Evolutionary conservation across 2,329 filamentous ascomycete genomes (phyloP).

Genomic region (Zalaria obscura): DNA sequence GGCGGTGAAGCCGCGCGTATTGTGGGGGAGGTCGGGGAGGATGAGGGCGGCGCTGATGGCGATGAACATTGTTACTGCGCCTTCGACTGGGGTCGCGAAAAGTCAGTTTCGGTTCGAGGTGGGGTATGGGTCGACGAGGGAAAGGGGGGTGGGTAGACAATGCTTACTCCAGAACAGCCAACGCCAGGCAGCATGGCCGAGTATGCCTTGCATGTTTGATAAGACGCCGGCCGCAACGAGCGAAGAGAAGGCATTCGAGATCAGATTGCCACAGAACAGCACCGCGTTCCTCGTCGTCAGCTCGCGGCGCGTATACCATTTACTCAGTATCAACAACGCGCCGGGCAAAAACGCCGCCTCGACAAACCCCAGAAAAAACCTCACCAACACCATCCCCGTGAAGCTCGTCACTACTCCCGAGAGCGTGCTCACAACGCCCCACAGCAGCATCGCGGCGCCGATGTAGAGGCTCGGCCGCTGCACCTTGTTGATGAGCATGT

Average conservation of each 20-base stretch:
- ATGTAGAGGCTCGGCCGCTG: slow-evolving; percentile 25
- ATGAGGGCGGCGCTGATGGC: slow-evolving; percentile 44
- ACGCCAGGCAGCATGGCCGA: slow-evolving; percentile 42
- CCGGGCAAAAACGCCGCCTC: slow-evolving; percentile 30
- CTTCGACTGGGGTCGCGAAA: slow-evolving; percentile 37
- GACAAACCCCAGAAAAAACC: slow-evolving; percentile 26
- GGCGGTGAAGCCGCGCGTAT: slow-evolving; percentile 19
- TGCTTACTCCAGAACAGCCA: slow-evolving; percentile 1
- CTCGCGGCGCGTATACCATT: slow-evolving; percentile 39
- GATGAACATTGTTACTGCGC: slow-evolving; percentile 47
- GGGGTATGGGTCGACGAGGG: no score
- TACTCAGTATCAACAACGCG: slow-evolving; percentile 27
- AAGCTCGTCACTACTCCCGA: slow-evolving; percentile 20
- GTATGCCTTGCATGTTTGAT: slow-evolving; percentile 43
- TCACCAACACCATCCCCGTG: slow-evolving; percentile 19
- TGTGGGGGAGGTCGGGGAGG: slow-evolving; percentile 27
- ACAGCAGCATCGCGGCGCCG: slow-evolving; percentile 21
- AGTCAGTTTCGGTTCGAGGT: no score
- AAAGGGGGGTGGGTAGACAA: no score
- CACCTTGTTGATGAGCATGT: slow-evolving; percentile 29
- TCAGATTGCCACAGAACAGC: slow-evolving; percentile 12
- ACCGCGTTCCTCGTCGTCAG: slow-evolving; percentile 12
- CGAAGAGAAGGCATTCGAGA: slow-evolving; percentile 55
- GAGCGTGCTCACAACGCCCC: slow-evolving; percentile 24
- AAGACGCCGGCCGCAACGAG: slow-evolving; percentile 43